Base-by-base conservation (phyloP, 139 green algal genomes). In the Chlorella sp. region DNA sequence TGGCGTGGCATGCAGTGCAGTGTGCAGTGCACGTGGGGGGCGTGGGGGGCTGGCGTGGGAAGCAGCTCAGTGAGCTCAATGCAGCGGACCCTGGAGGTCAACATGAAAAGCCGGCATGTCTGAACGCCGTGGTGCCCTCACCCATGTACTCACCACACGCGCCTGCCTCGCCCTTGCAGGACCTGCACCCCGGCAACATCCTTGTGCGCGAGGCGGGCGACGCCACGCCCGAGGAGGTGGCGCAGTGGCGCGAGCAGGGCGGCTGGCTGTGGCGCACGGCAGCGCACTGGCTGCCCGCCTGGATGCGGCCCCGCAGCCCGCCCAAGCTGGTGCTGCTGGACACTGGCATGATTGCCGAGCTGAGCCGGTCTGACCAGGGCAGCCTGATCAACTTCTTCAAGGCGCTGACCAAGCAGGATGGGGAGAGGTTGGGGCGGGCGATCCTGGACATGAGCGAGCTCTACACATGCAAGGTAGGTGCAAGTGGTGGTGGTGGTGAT, bases 171-270 rank as follows among this genome's bases (percentile, higher is more conserved):
- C 63, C 2, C 77, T 87, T 60, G 85, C 90, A 34, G 67, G 90
- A 96, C 78, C 75, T 96, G 78, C 86, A 90, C 79, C 84, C 89
- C 62, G 91, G 93, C 51, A 97, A 97, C 80, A 96, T 97, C 59
- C 72, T 97, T 20, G 91, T 96, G 61, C 78, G 81, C n/a, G 71
- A 84, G 70, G 68, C 81, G 4, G 77, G 77, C 59, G 63, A 63
- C 34, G 55, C 55, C 55, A 27, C 24, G 6, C 4, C 26, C 69
- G n/a, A n/a, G n/a, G n/a, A n/a, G n/a, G n/a, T n/a, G n/a, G n/a
- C n/a, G n/a, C n/a, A n/a, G n/a, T n/a, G n/a, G n/a, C n/a, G n/a
- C n/a, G n/a, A n/a, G n/a, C n/a, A n/a, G n/a, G 22, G 22, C 30
- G 30, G 26, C 3, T 55, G 3, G 50, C 30, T 67, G 50, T n/a